Base-by-base conservation (phyloP, 495 filamentous ascomycete species). In the Podospora australis region DNA sequence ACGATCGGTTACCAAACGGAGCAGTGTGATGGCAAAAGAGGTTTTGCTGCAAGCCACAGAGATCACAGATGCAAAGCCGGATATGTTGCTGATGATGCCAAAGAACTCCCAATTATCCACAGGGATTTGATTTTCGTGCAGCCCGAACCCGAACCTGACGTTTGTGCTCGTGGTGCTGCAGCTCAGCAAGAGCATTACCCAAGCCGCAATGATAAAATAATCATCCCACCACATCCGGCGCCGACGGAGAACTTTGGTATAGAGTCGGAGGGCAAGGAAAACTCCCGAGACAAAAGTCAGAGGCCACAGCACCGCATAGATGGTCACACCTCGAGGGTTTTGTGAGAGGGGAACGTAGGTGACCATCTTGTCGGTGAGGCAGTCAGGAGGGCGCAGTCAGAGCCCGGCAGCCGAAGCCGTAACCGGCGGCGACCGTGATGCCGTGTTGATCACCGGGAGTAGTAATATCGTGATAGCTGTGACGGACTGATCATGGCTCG, bases 151-250 rank as follows among this genome's bases (percentile, higher is more conserved):
- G 1, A 53, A 47, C 9, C 32, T 23, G 23, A 42, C 39, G 14
- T 50, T 54, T 24, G 38, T 20, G 3, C 50, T 50, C 10, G 48
- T 39, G 10, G 44, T 11, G 5, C 24, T 20, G 43, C 14, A 39
- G 28, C 51, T 59, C 7, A 38, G 9, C 20, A 48, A 17, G 24
- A 62, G 51, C 2, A 57, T 8, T 44, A 69, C 60, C 66, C 63
- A 68, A 7, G 65, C 49, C n/a, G 39, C 46, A 34, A 66, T 50
- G 44, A 67, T 55, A 16, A 66, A 17, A 16, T 54, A 56, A 32
- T 69, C 66, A 32, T 69, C 66, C 55, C 57, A 64, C 55, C 61
- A 64, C 10, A 67, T 22, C 6, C 41, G 45, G 8, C 56, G 44
- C n/a, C 44, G 32, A 14, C 58, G 59, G n/a, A 49, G 40, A 21